Evolutionary conservation across 2,329 filamentous ascomycete genomes (phyloP), one percentile per base, ranked within the genome.

Genomic region (Pseudogymnoascus pannorum): DNA sequence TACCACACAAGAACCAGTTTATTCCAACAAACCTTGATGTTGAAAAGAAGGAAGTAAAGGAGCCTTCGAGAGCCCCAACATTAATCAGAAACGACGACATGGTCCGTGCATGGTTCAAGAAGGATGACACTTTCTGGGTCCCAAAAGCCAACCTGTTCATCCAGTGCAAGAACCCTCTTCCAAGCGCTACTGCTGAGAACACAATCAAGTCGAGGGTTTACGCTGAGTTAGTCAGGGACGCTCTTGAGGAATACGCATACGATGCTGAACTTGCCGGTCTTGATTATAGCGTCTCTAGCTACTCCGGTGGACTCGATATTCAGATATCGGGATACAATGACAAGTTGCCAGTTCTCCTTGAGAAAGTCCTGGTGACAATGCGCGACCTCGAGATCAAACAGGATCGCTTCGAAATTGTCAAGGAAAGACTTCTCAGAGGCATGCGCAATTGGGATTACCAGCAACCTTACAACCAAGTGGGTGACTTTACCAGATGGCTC

Each of bases 71-170:
- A 61, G 80, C 85, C 0, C 94, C 94, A 0, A 88, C 87, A 64
- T 79, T 99, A 22, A 87, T 99, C 64, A 87, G 92, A 66, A 92
- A 96, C 68, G 93, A 97, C 67, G 81, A 87, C 5, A 78, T 86
- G 33, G 86, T 90, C 0, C 86, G 92, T 29, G 88, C 91, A 2
- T 99, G 94, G 94, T 97, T 87, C 79, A 99, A 99, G 79, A 97
- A 97, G 76, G 94, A 99, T 69, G 94, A 99, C 68, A 92, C 87
- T 0, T 99, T 97, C 75, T 97, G 93, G 92, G 94, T 97, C 8
- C 94, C 94, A 7, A 96, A 96, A 74, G 94, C 91, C 3, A 94
- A 92, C 63, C 78, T 97, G 16, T 84, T 92, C 66, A 84, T 96
- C 65, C 91, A 87, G 67, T 81, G 95, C 66, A 85, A 87, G 68